A percentile compares a stretch with the other conserved stretches of the same genome.
phyloP scores from a whole-genome alignment of 73 alveolate genomes.

The Tetrahymena malaccensis region DNA sequence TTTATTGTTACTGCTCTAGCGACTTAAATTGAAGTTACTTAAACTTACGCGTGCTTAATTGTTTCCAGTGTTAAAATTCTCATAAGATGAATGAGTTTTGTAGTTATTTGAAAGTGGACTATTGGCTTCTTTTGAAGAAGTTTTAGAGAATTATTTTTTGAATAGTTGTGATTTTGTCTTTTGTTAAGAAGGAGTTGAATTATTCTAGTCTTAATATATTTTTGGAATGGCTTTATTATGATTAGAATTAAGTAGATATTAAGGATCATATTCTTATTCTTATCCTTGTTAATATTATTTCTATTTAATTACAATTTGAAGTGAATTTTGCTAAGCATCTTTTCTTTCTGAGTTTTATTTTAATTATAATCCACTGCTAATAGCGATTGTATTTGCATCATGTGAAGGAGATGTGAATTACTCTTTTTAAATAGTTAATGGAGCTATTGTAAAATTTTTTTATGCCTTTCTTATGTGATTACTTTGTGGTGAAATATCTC shows the following conservation, averaged over 20 bases:
- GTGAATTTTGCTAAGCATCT: not conserved
- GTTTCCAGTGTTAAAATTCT: no score
- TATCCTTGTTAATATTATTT: no score
- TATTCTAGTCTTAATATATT: not conserved
- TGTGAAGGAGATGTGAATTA: not conserved
- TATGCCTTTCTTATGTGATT: not conserved
- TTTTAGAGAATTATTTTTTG: not conserved
- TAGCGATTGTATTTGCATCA: not conserved
- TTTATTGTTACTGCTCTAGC: not conserved
- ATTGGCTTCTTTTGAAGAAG: not conserved
- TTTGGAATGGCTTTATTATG: not conserved
- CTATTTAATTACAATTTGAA: not conserved
- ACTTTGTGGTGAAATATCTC: not conserved
- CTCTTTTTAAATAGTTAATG: not conserved
- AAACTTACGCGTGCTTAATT: not conserved
- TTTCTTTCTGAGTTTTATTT: not conserved
- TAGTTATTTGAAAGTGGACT: not conserved
- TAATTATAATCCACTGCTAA: not conserved
- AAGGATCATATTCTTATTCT: not conserved
- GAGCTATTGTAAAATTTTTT: not conserved
- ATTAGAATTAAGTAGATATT: not conserved
- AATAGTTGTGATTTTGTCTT: not conserved
- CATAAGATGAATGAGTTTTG: not conserved
- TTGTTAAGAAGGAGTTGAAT: not conserved
- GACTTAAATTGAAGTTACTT: not conserved